These are phyloP conservation scores for Spergularia azorica DNA, from an alignment of 179 eudicot genomes.

Conservation along the genomic window DNA sequence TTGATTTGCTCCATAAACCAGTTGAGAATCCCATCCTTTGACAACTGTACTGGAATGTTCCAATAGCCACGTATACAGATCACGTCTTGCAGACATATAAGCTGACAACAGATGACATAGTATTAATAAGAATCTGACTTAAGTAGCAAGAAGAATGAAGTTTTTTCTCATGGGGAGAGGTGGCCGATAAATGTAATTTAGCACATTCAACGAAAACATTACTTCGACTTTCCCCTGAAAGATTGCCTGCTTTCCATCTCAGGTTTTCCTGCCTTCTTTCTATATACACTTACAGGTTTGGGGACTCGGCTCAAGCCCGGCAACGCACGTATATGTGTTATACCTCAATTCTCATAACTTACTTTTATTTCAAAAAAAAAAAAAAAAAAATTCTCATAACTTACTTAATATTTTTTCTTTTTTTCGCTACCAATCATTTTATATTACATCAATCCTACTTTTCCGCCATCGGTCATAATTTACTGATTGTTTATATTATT, in stretches of 20 bases:
- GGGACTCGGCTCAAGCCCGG: no score
- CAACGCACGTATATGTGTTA: no score
- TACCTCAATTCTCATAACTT: no score
- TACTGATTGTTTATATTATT: no score
- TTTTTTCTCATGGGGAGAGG: neutral
- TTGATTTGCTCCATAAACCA: conserved; percentile 66
- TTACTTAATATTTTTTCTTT: no score
- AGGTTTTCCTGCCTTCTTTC: neutral
- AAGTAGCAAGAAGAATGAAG: no score
- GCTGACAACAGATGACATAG: conserved; percentile 43
- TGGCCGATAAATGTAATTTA: neutral
- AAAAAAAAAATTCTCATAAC: no score
- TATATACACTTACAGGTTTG: no score
- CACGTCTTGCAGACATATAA: conserved; percentile 61
- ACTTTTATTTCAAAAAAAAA: no score
- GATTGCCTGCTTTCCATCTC: neutral
- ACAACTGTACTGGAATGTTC: conserved; percentile 59
- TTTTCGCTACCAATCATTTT: no score
- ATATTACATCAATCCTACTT: no score
- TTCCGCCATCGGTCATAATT: no score
- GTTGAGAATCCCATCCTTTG: conserved; percentile 43
- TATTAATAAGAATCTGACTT: neutral
- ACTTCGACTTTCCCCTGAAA: neutral
- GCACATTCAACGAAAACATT: neutral
- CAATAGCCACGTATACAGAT: conserved; percentile 93